phyloP scores from a whole-genome alignment of 2,329 filamentous ascomycete genomes.

The Grosmannia serpens region DNA sequence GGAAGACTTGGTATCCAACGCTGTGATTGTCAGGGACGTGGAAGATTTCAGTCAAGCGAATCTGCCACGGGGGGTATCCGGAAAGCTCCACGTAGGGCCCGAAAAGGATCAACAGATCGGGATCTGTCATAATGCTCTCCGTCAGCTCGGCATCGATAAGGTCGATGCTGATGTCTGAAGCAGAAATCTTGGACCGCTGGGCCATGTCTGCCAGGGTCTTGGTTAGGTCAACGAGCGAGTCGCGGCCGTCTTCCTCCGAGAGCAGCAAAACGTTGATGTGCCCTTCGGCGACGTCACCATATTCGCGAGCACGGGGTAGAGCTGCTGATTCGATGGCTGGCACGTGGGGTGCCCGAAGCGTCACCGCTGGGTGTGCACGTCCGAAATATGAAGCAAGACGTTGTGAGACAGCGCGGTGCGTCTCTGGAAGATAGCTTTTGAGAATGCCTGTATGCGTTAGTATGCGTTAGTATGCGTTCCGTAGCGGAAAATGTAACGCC shows the following conservation, averaged over 20 bases:
- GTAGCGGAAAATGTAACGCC: neutral
- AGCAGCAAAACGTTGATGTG: constrained; percentile 60
- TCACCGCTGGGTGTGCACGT: constrained; percentile 57
- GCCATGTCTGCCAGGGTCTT: constrained; percentile 93
- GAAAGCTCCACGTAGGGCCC: constrained; percentile 71
- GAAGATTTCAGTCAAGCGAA: constrained; percentile 90
- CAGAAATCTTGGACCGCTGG: constrained; percentile 71
- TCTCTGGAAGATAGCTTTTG: constrained; percentile 78
- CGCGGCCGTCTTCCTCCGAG: constrained; percentile 77
- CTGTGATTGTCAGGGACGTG: constrained; percentile 63
- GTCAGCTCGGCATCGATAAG: constrained; percentile 82
- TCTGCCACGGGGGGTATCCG: constrained; percentile 94
- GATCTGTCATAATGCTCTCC: constrained; percentile 71
- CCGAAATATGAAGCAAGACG: constrained; percentile 87
- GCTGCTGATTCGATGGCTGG: constrained; percentile 39
- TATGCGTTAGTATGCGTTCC: neutral
- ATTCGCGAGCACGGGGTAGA: constrained; percentile 26
- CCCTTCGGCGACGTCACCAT: constrained; percentile 19
- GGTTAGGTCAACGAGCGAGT: constrained; percentile 90
- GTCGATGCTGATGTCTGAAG: constrained; percentile 72
- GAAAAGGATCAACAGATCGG: constrained; percentile 82
- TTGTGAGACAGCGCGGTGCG: constrained; percentile 65
- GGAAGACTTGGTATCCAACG: constrained; percentile 89
- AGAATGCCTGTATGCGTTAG: constrained; percentile 52
- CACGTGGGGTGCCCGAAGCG: constrained; percentile 60